Base-by-base conservation (phyloP, 2,329 filamentous ascomycete species). In the Cladobotryum protrusum region DNA sequence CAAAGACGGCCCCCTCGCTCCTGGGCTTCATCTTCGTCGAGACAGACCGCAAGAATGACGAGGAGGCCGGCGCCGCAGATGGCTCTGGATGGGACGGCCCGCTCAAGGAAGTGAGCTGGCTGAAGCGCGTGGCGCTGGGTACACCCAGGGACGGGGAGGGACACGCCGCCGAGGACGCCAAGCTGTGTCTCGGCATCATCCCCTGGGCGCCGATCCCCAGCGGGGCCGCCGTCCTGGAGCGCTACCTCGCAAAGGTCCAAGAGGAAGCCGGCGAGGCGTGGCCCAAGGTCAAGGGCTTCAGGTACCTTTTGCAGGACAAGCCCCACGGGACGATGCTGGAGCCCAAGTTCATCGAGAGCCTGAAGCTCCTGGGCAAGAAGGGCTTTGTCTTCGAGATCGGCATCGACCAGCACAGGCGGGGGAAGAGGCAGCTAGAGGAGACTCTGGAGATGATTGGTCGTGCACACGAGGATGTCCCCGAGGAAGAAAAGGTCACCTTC, bases 141-240 rank as follows among this genome's bases (percentile, higher is more conserved):
- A 63, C 70, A 50, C 78, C 82, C 0, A 62, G 70, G 24, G 63
- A 74, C 1, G 78, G 76, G 24, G 79, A 86, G 60, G 83, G 82
- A 33, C 81, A 87, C 65, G 42, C 48, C 1, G 32, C 61, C 17
- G 62, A 62, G 18, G 67, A 70, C 37, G 73, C 73, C 13, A 63
- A 70, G 19, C 69, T 84, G 17, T 82, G 88, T 58, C 71, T 84
- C 2, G 91, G 79, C 0, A 80, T 90, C 55, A 77, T 96, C 4
- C 83, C 89, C 1, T 96, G 89, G 88, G 90, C 89, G n/a, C 91
- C 91, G 0, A 64, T 96, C 44, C 79, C 86, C 9, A 80, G 82
- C 39, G 82, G 87, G 0, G 63, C 76, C 0, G 72, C 66, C 5
- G 76, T 74, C 1, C 68, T 96, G 63, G 71, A 78, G 54, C 67